Evolutionary conservation across 2,329 filamentous ascomycete species (phyloP).

Genomic region (Fusarium sp.): DNA sequence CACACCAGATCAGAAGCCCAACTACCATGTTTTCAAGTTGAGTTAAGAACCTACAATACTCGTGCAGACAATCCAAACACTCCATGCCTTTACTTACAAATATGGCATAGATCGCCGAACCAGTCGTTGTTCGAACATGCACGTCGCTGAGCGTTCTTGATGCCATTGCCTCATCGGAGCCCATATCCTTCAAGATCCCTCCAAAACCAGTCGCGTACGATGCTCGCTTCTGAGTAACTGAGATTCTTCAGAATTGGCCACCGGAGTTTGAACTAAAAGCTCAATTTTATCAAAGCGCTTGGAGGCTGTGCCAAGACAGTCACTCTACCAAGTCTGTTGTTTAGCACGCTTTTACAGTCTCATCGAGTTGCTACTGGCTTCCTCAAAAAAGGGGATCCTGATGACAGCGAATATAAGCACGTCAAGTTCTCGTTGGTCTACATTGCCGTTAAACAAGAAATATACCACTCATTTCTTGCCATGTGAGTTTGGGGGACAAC

Average conservation of each 20-base stretch:
- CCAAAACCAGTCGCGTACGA: slow-evolving; percentile 46
- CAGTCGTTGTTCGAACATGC: slow-evolving; percentile 50
- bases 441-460: no score
- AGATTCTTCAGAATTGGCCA: background rate
- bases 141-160: slow-evolving; percentile 49
- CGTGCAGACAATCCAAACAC: fast-evolving
- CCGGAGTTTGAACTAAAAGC: background rate
- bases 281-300: slow-evolving; percentile 44
- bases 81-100: background rate
- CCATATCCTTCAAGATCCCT: slow-evolving; percentile 33
- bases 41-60: background rate
- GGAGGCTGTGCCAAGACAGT: slow-evolving; percentile 46
- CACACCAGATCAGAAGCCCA: slow-evolving; percentile 49
- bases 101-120: slow-evolving; percentile 48
- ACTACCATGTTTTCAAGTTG: slow-evolving; percentile 53
- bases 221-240: slow-evolving; percentile 48
- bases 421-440: no score
- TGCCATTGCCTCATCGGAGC: no score
- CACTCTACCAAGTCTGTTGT: background rate
- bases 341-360: slow-evolving; percentile 1
- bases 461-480: no score
- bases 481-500: no score
- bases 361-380: slow-evolving; percentile 49
- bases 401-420: no score
- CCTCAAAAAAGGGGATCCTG: slow-evolving; percentile 39